Base-by-base conservation (phyloP, 768 basidiomycete genomes). In the Auricularia sp. region DNA sequence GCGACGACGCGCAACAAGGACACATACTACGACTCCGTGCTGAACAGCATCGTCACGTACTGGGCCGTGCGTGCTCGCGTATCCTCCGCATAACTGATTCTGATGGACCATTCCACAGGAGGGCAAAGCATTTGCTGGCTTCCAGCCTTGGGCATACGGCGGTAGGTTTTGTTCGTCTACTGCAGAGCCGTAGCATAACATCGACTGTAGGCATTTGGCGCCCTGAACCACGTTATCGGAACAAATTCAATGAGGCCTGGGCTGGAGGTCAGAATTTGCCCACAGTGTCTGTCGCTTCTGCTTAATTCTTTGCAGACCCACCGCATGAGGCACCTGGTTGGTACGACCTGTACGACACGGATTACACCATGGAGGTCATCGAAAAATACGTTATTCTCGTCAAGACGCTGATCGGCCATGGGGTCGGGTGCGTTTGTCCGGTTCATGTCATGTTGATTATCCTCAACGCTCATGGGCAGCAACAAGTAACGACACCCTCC, bases 1-100 rank as follows among this genome's bases (percentile, higher is more conserved):
- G 56, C 56, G 34, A 59, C 56, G 29, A 59, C 56, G 29, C 56
- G 56, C 56, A 59, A 59, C 56, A 59, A 59, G 56, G 56, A 59
- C 56, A 35, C 56, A 6, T 59, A 59, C 56, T 59, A n/a, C 34
- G 56, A 59, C 56, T 59, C 56, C 8, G 56, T 59, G 21, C 56
- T 59, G 56, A 33, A 29, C 29, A 6, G 8, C 4, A 59, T 59
- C 23, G 34, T 35, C 6, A 29, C 18, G 8, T 59, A 23, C 33
- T 59, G 56, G 56, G 47, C 56, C 6, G 56, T 59, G 23, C 29
- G 56, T 59, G 29, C 8, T 7, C 7, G 33, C 10, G 33, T 59
- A 8, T 59, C 56, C 33, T 23, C 11, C 23, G 34, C 8, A 21
- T 23, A 10, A 10, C 7, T 14, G 56, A n/a, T 23, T 14, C 23